Evolutionary conservation across 2,329 filamentous ascomycete genomes (phyloP).

Genomic region (Aureobasidium pullulans): DNA sequence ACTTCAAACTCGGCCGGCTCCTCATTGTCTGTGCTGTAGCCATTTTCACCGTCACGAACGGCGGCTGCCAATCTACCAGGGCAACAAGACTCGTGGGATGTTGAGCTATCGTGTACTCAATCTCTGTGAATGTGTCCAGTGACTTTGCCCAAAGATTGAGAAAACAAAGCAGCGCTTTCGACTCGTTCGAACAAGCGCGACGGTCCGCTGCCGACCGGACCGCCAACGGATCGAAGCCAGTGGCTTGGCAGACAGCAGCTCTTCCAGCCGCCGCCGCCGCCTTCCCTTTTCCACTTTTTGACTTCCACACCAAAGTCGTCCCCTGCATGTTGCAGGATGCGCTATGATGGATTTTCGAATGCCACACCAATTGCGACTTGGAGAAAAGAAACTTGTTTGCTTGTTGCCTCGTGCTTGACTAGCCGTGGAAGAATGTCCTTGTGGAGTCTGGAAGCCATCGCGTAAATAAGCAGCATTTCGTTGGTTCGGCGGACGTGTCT

Average conservation of each 20-base stretch:
- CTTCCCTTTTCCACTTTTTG: not conserved
- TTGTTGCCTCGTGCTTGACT: not conserved
- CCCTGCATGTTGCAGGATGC: conserved; percentile 11
- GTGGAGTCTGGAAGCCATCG: not conserved
- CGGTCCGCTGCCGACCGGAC: not conserved
- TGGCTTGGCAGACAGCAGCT: not conserved
- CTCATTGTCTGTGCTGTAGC: not conserved
- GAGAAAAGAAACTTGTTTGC: not conserved
- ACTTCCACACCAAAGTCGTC: not conserved
- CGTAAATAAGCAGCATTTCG: not conserved
- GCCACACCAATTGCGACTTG: not conserved
- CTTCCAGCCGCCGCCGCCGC: not conserved
- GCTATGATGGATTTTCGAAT: not conserved
- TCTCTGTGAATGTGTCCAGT: not conserved
- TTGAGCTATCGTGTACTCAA: not conserved
- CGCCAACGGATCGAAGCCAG: not conserved
- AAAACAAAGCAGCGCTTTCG: not conserved
- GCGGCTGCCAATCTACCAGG: not conserved
- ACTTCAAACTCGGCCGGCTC: not conserved
- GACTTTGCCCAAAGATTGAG: not conserved
- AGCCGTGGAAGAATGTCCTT: not conserved
- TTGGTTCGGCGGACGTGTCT: not conserved
- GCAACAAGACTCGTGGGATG: not conserved
- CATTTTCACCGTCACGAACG: not conserved
- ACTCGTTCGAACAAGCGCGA: not conserved